A percentile compares a stretch with the other conserved stretches of the same genome.
Evolutionary conservation across 805 yeast species (phyloP).

Genomic region (Gaillardinia entomophila): DNA sequence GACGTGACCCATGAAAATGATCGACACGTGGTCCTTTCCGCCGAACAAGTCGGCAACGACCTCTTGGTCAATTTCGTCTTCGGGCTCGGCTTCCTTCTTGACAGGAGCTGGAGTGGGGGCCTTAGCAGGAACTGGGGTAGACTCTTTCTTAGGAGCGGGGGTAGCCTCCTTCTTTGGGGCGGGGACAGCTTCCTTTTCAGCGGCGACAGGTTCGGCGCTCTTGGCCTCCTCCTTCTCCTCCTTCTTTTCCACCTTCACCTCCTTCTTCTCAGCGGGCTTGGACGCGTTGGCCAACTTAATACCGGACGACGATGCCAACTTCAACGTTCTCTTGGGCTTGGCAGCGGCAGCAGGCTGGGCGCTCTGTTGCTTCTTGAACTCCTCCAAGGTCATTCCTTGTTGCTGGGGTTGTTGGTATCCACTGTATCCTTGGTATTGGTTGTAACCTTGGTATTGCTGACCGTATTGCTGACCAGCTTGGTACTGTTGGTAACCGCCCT

Average conservation of each 20-base stretch:
- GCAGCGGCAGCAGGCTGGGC: conserved; percentile 35
- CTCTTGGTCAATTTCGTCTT: conserved; percentile 78
- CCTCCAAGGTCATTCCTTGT: conserved; percentile 68
- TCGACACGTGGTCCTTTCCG: conserved; percentile 94
- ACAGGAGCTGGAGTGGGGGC: conserved; percentile 15
- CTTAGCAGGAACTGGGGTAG: conserved; percentile 10
- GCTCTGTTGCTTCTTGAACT: conserved; percentile 66
- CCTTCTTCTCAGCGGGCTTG: conserved; percentile 5
- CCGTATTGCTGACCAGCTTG: conserved; percentile 8
- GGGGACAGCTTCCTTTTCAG: conserved; percentile 6
- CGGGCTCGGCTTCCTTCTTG: conserved; percentile 45
- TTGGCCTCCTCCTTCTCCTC: conserved; percentile 6
- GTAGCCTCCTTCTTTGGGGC: conserved; percentile 7
- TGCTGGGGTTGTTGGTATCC: conserved; percentile 18
- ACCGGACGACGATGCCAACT: conserved; percentile 59
- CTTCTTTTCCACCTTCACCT: not conserved
- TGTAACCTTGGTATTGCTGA: conserved; percentile 11
- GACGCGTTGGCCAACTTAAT: conserved; percentile 46
- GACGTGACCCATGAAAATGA: conserved; percentile 98
- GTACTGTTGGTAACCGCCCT: conserved; percentile 14
- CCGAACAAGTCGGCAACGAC: conserved; percentile 91
- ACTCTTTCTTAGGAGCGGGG: conserved; percentile 7
- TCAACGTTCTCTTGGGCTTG: conserved; percentile 62
- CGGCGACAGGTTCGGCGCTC: conserved; percentile 7
- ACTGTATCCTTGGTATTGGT: conserved; percentile 4